A percentile compares a stretch with the other conserved stretches of the same genome.
Evolutionary conservation across 1,284 basidiomycete species (phyloP).

Genomic region (Vanrija sp.): DNA sequence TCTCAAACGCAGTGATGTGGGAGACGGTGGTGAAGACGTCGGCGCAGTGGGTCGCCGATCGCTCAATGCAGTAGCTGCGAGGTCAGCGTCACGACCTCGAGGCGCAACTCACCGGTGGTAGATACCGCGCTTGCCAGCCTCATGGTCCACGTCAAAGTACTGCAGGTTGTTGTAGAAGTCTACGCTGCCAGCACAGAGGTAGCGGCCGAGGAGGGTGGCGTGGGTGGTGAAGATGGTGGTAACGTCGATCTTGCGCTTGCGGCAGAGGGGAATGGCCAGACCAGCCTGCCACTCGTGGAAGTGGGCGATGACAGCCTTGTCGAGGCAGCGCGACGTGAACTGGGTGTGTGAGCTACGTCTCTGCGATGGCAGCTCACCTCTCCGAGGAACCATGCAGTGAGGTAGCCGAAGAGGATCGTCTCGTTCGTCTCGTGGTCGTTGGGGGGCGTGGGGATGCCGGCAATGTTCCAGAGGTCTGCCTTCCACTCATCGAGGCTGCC

Average conservation of each 20-base stretch:
- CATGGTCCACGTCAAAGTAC: slow-evolving; percentile 99
- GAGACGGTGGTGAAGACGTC: slow-evolving; percentile 98
- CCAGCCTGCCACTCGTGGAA: slow-evolving; percentile 99
- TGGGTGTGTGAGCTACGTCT: slow-evolving; percentile 38
- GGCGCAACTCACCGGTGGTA: slow-evolving; percentile 53
- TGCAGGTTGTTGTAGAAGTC: slow-evolving; percentile 99
- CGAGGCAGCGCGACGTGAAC: slow-evolving; percentile 74
- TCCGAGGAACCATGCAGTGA: slow-evolving; percentile 98
- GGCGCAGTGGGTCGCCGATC: slow-evolving; percentile 87
- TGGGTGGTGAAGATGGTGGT: slow-evolving; percentile 98
- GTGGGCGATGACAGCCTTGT: slow-evolving; percentile 86
- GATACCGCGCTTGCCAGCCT: slow-evolving; percentile 96
- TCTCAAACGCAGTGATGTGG: slow-evolving; percentile 96
- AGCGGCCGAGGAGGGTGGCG: slow-evolving; percentile 95
- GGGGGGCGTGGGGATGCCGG: slow-evolving; percentile 91
- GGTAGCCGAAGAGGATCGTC: slow-evolving; percentile 97
- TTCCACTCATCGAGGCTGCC: slow-evolving; percentile 95
- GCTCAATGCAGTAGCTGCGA: slow-evolving; percentile 92
- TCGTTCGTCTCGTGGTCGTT: slow-evolving; percentile 98
- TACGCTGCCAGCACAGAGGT: slow-evolving; percentile 93
- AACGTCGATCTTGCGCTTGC: slow-evolving; percentile 94
- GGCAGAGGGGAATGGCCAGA: slow-evolving; percentile 89
- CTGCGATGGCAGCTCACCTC: slow-evolving; percentile 60
- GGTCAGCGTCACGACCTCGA: background rate
- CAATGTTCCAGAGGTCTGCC: slow-evolving; percentile 93